A percentile compares a stretch with the other conserved stretches of the same genome.
Conservation (phyloP, 257 asterid species). For the Leonotis leonurus region DNA sequence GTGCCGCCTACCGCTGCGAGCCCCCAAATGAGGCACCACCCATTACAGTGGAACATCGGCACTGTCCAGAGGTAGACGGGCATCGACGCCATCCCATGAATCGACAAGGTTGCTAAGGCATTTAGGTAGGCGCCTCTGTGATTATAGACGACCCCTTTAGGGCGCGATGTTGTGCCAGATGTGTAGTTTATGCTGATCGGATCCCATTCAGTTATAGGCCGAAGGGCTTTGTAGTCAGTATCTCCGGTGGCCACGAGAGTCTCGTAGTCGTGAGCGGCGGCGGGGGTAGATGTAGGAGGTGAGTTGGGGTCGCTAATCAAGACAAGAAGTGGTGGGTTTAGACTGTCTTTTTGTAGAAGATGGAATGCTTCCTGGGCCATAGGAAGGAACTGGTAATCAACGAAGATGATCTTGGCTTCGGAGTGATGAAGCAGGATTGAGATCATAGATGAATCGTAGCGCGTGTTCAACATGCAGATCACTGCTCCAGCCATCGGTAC, state of each 20-base stretch:
- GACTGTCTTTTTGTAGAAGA: conserved; percentile 11
- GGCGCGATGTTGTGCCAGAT: conserved; percentile 53
- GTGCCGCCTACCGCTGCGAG: conserved; percentile 59
- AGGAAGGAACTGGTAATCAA: conserved; percentile 37
- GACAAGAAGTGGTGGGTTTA: conserved; percentile 33
- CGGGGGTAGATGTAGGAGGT: not conserved
- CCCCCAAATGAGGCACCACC: conserved; percentile 58
- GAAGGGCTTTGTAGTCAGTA: conserved; percentile 1
- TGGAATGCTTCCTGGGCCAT: conserved; percentile 30
- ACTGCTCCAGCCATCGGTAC: conserved; percentile 64
- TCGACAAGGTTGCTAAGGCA: conserved; percentile 33
- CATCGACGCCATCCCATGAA: conserved; percentile 34
- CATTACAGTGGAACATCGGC: conserved; percentile 62
- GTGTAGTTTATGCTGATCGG: conserved; percentile 57
- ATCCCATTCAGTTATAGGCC: conserved; percentile 42
- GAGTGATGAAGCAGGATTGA: conserved; percentile 48
- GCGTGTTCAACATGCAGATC: conserved; percentile 44
- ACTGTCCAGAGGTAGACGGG: conserved; percentile 59
- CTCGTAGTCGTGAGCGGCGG: conserved; percentile 27
- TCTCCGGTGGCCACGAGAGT: conserved; percentile 35
- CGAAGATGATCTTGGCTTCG: conserved; percentile 46
- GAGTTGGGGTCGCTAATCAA: conserved; percentile 18
- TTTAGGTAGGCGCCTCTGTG: conserved; percentile 51
- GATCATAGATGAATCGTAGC: conserved; percentile 45
- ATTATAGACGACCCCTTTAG: conserved; percentile 53